Conservation (phyloP, 345 rosid genomes). For the Clarkia xantiana region DNA sequence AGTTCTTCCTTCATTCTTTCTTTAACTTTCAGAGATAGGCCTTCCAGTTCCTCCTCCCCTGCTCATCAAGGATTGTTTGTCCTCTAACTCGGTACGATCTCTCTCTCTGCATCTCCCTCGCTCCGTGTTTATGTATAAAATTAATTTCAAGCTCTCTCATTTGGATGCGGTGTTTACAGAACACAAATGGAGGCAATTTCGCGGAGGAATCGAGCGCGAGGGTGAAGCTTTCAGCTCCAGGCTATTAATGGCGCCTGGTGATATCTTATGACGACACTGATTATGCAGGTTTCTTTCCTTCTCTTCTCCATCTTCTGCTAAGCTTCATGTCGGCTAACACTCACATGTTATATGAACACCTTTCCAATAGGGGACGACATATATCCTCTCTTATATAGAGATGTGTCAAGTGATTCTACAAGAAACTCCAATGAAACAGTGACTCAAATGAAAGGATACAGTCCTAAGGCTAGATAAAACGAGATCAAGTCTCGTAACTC, state of each 20-base stretch:
- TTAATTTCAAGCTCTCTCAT: neutral
- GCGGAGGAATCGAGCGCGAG: constrained; percentile 9
- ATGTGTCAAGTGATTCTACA: too few relatives aligned
- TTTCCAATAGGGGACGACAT: too few relatives aligned
- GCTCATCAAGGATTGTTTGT: constrained; percentile 11
- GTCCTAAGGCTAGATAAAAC: too few relatives aligned
- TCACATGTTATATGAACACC: too few relatives aligned
- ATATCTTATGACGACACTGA: constrained; percentile 70
- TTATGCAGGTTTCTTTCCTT: constrained; percentile 44
- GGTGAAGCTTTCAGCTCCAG: constrained; percentile 15
- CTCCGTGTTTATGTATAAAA: neutral
- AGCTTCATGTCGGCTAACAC: too few relatives aligned
- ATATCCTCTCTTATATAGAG: too few relatives aligned
- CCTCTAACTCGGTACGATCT: constrained; percentile 10
- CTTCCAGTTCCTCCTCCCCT: constrained; percentile 25
- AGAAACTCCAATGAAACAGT: too few relatives aligned
- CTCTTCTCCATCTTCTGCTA: neutral
- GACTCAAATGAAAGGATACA: too few relatives aligned
- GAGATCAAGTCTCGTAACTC: too few relatives aligned
- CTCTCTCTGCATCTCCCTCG: neutral
- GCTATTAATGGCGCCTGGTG: constrained; percentile 69
- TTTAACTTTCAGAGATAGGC: constrained; percentile 1
- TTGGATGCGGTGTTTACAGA: constrained; percentile 5
- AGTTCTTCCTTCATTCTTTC: too few relatives aligned
- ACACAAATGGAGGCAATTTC: constrained; percentile 8